These are phyloP conservation scores for Nicotiana tabacum DNA, from an alignment of 257 asterid genomes.

Conservation along the genomic window DNA sequence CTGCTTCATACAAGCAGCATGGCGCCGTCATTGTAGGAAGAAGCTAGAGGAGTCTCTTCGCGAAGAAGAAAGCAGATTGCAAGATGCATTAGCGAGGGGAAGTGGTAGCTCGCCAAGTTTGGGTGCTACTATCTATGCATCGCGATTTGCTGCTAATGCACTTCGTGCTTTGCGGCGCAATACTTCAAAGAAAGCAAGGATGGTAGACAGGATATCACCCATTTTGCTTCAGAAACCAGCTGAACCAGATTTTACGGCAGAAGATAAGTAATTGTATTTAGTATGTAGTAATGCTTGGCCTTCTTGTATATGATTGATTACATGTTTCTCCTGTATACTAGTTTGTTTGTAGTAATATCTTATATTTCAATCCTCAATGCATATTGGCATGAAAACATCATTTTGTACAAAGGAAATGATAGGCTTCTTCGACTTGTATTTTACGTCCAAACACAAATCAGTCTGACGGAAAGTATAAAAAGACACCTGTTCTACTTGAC, in stretches of 20 bases:
- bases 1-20: slow-evolving; percentile 88
- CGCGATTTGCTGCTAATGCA: slow-evolving; percentile 87
- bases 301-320: slow-evolving; percentile 8
- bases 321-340: neutral
- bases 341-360: slow-evolving; percentile 4
- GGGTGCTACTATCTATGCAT: slow-evolving; percentile 87
- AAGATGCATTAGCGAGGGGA: slow-evolving; percentile 64
- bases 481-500: neutral
- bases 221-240: slow-evolving; percentile 88
- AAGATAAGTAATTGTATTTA: slow-evolving; percentile 34
- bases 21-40: slow-evolving; percentile 73
- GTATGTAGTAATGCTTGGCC: slow-evolving; percentile 19
- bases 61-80: slow-evolving; percentile 69
- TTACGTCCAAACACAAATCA: neutral
- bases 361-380: neutral
- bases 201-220: slow-evolving; percentile 68
- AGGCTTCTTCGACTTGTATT: neutral
- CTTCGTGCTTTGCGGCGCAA: slow-evolving; percentile 65
- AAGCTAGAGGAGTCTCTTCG: slow-evolving; percentile 76
- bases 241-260: slow-evolving; percentile 86
- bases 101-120: slow-evolving; percentile 69
- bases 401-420: slow-evolving; percentile 10
- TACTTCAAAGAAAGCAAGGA: slow-evolving; percentile 50
- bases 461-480: neutral
- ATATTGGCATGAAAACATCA: neutral